Evolutionary conservation across 352 stramenopile species (phyloP).

Genomic region (Peronospora farinosa): DNA sequence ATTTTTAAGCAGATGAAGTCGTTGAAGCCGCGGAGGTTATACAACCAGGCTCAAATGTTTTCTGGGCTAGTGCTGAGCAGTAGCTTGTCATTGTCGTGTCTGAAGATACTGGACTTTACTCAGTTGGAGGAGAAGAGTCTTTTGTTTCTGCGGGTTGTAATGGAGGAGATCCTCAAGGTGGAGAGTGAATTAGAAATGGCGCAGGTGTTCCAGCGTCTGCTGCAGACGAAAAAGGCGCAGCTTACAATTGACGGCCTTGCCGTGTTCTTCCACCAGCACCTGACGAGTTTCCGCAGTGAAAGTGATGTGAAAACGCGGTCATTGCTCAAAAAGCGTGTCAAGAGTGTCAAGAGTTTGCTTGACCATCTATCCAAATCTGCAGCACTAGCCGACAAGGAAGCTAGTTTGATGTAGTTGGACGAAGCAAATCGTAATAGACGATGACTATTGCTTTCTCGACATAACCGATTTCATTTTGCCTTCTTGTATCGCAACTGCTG

Average conservation of each 20-base stretch:
- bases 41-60: conserved; percentile 87
- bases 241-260: conserved; percentile 71
- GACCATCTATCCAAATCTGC: conserved; percentile 63
- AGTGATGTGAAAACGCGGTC: conserved; percentile 30
- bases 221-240: conserved; percentile 76
- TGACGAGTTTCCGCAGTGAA: conserved; percentile 54
- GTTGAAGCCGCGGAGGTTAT: conserved; percentile 81
- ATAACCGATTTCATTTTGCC: too few relatives aligned
- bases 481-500: too few relatives aligned
- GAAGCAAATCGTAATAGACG: conserved; percentile 14
- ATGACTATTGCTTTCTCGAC: neutral
- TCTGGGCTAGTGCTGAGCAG: conserved; percentile 62
- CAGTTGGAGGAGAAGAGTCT: conserved; percentile 78
- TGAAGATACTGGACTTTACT: conserved; percentile 92
- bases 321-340: conserved; percentile 55
- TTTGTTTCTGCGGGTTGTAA: conserved; percentile 85
- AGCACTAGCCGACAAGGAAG: conserved; percentile 35
- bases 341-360: conserved; percentile 59
- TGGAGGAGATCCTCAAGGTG: conserved; percentile 66
- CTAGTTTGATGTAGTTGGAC: conserved; percentile 42
- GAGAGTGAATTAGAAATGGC: conserved; percentile 61
- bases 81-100: conserved; percentile 69
- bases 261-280: conserved; percentile 76
- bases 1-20: conserved; percentile 90
- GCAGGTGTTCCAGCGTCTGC: conserved; percentile 64